These are phyloP conservation scores for Yamadazyma oceani DNA, from an alignment of 1,139 yeast species.

Conservation along the genomic window DNA sequence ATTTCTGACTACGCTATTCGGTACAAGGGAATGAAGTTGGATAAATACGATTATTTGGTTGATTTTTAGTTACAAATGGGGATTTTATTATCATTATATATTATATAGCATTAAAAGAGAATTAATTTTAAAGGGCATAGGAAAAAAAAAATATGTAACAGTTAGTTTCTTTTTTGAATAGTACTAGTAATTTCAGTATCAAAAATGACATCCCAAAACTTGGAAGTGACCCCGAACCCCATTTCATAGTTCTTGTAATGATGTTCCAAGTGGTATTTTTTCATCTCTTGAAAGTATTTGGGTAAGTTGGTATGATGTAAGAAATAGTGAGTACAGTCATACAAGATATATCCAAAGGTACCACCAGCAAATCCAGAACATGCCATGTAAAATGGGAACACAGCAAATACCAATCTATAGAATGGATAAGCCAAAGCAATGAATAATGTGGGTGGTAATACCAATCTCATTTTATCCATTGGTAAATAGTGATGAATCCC, in stretches of 20 bases:
- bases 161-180: constrained; percentile 31
- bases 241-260: constrained; percentile 95
- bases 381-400: constrained; percentile 48
- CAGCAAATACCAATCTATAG: constrained; percentile 36
- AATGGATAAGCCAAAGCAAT: constrained; percentile 45
- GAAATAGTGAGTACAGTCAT: constrained; percentile 84
- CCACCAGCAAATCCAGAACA: constrained; percentile 85
- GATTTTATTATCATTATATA: constrained; percentile 3
- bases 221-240: constrained; percentile 94
- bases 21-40: constrained; percentile 12
- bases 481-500: constrained; percentile 98
- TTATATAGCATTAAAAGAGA: neutral
- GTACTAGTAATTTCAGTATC: constrained; percentile 58
- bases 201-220: constrained; percentile 91
- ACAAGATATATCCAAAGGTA: constrained; percentile 84
- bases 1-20: constrained; percentile 5
- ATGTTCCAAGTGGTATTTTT: constrained; percentile 92
- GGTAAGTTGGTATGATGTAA: constrained; percentile 88
- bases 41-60: constrained; percentile 8
- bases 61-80: constrained; percentile 4
- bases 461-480: constrained; percentile 91
- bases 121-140: constrained; percentile 2
- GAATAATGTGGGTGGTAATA: constrained; percentile 92
- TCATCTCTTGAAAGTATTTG: constrained; percentile 67
- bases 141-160: neutral